Conservation (phyloP, 108 stramenopile species). For the Nitzschia sp. region DNA sequence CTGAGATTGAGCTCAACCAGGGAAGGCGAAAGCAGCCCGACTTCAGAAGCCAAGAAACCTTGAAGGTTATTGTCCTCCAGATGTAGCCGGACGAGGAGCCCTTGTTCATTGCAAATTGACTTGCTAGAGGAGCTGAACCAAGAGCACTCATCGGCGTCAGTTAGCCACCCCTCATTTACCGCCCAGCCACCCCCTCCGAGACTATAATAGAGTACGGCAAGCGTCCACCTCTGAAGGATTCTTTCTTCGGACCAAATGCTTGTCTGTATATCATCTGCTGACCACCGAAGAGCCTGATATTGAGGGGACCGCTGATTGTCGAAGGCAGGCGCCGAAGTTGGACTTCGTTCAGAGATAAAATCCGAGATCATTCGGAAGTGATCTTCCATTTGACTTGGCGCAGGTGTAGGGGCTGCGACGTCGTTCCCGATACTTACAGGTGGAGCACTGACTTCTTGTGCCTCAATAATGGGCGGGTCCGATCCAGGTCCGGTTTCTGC, state of each 20-base stretch:
- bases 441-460: neutral
- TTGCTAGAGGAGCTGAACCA: constrained; percentile 1
- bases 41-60: constrained; percentile 39
- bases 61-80: constrained; percentile 14
- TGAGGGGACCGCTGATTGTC: neutral
- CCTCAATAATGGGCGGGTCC: neutral
- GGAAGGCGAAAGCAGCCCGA: constrained; percentile 41
- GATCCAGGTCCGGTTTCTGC: neutral
- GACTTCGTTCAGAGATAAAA: neutral
- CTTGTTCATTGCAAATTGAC: constrained; percentile 8
- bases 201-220: constrained; percentile 24
- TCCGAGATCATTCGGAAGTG: neutral
- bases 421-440: too few species aligned
- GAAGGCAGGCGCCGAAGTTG: neutral
- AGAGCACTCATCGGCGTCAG: constrained; percentile 7
- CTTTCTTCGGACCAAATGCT: constrained; percentile 7
- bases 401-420: too few species aligned
- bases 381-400: too few species aligned
- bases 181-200: constrained; percentile 27
- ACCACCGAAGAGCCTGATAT: neutral
- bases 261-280: neutral
- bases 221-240: constrained; percentile 16
- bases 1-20: neutral
- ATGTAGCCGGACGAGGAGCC: neutral
- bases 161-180: constrained; percentile 18